Conservation (phyloP, 2,329 filamentous ascomycete species). For the Chaetomium sp. region DNA sequence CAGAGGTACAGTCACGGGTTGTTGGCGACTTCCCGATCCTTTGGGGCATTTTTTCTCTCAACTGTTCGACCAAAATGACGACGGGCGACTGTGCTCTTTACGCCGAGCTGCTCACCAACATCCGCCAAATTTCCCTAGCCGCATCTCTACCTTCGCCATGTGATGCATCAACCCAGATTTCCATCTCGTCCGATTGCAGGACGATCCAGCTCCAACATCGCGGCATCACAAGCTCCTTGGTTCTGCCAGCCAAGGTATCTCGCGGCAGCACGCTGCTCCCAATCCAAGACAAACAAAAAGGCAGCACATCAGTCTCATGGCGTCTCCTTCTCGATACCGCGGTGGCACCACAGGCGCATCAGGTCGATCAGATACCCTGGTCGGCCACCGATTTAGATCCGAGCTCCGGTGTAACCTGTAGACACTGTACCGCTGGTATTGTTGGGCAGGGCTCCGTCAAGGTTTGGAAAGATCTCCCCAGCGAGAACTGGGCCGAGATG, state of each 20-base stretch:
- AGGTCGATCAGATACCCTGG: conserved; percentile 47
- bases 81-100: conserved; percentile 39
- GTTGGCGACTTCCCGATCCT: too few relatives aligned
- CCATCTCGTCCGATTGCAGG: conserved; percentile 39
- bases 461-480: conserved; percentile 87
- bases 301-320: conserved; percentile 30
- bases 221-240: conserved; percentile 30
- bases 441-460: conserved; percentile 36
- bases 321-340: conserved; percentile 40
- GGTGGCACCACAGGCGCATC: conserved; percentile 28
- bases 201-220: conserved; percentile 44
- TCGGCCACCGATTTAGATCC: conserved; percentile 42
- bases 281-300: conserved; percentile 27
- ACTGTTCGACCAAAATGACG: neutral
- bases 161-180: conserved; percentile 37
- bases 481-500: conserved; percentile 98
- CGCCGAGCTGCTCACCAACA: conserved; percentile 59
- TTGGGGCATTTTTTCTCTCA: neutral
- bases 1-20: too few relatives aligned
- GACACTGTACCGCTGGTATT: conserved; percentile 34
- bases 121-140: conserved; percentile 56
- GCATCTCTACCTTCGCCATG: conserved; percentile 42
- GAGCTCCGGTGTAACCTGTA: conserved; percentile 38
- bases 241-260: conserved; percentile 39
- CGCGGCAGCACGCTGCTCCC: conserved; percentile 23